Conservation (phyloP, 73 alveolate genomes). For the Uronychia setigera region DNA sequence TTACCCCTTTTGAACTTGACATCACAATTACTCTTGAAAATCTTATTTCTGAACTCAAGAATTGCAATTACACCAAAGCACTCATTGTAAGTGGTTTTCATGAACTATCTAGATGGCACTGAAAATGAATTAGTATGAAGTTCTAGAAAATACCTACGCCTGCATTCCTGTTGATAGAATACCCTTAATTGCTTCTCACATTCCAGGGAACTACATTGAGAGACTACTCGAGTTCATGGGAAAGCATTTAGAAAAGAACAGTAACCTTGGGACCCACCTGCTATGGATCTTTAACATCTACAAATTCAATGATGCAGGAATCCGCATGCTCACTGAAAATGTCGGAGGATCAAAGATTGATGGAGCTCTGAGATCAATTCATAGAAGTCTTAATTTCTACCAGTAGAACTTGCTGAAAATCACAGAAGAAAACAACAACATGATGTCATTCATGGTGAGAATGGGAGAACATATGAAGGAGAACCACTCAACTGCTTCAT, state of each 20-base stretch:
- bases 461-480: slow-evolving; percentile 17
- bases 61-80: slow-evolving; percentile 71
- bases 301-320: slow-evolving; percentile 26
- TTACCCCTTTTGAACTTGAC: slow-evolving; percentile 71
- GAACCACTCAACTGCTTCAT: neutral
- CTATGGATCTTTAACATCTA: slow-evolving; percentile 34
- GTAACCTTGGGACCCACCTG: slow-evolving; percentile 33
- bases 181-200: slow-evolving; percentile 37
- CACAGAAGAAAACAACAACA: slow-evolving; percentile 13
- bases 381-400: neutral
- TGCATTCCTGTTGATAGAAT: slow-evolving; percentile 38
- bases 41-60: slow-evolving; percentile 55
- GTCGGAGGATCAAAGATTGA: slow-evolving; percentile 23
- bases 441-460: slow-evolving; percentile 33
- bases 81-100: slow-evolving; percentile 32
- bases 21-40: slow-evolving; percentile 82
- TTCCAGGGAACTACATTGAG: slow-evolving; percentile 43
- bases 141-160: slow-evolving; percentile 35
- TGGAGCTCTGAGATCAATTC: slow-evolving; percentile 33
- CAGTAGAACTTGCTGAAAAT: slow-evolving; percentile 16
- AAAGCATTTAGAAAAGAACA: slow-evolving; percentile 26
- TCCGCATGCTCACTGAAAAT: slow-evolving; percentile 13
- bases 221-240: slow-evolving; percentile 40
- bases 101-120: slow-evolving; percentile 27
- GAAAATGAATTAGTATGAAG: slow-evolving; percentile 39